These are phyloP conservation scores for Dissophora globulifera DNA, from an alignment of 192 early-diverging fungal species.

Conservation along the genomic window DNA sequence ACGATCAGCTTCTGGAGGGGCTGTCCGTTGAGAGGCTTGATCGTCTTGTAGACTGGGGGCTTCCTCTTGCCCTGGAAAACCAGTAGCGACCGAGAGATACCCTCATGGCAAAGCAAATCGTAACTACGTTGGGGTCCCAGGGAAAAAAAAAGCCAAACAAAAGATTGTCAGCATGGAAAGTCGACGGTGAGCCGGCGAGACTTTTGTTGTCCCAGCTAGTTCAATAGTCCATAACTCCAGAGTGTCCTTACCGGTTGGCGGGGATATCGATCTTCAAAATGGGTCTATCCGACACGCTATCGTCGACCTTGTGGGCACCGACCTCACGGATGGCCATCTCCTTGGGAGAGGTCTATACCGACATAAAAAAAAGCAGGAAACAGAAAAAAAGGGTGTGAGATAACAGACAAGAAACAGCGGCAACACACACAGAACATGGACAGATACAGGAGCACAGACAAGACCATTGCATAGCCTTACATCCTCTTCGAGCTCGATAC, in stretches of 20 bases:
- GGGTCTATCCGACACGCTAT: slow-evolving; percentile 74
- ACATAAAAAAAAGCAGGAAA: not conserved
- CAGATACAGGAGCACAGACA: not conserved
- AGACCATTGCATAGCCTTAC: slow-evolving; percentile 56
- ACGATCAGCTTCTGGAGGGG: slow-evolving; percentile 71
- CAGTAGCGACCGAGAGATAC: slow-evolving; percentile 88
- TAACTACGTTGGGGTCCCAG: slow-evolving; percentile 65
- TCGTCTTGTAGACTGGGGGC: slow-evolving; percentile 74
- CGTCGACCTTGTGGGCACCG: slow-evolving; percentile 61
- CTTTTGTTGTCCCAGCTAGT: no score
- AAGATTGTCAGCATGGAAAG: not conserved
- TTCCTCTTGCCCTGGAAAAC: slow-evolving; percentile 81
- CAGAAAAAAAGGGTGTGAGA: not conserved
- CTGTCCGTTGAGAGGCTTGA: slow-evolving; percentile 65
- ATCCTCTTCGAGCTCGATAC: slow-evolving; percentile 98
- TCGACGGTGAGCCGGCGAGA: no score
- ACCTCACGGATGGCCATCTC: slow-evolving; percentile 79
- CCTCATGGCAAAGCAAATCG: slow-evolving; percentile 97
- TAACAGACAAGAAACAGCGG: no score
- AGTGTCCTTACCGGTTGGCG: slow-evolving; percentile 79
- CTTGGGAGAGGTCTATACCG: slow-evolving; percentile 77
- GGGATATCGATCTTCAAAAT: slow-evolving; percentile 98
- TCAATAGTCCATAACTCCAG: not conserved
- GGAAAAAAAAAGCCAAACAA: not conserved
- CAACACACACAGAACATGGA: no score